Conservation (phyloP, 139 green algal genomes). For the Monoraphidium neglectum region DNA sequence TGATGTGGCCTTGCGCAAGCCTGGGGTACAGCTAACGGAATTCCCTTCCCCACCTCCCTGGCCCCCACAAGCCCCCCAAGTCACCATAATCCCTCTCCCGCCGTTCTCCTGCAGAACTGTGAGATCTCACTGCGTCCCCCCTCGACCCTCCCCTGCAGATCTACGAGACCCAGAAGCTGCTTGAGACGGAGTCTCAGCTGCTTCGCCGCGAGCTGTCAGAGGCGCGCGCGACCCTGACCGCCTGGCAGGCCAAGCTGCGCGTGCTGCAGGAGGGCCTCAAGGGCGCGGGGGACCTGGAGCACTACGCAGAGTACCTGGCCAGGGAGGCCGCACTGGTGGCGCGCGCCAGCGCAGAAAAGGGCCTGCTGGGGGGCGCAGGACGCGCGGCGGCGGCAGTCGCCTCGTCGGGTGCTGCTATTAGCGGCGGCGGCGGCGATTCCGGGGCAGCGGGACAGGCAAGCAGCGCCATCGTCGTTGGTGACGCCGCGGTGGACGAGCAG, state of each 20-base stretch:
- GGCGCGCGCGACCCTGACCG: conserved; percentile 8
- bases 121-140: not conserved
- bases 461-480: no score
- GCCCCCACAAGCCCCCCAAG: no score
- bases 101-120: not conserved
- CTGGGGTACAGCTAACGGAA: no score
- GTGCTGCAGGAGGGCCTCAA: conserved; percentile 30
- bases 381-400: no score
- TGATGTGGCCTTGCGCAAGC: no score
- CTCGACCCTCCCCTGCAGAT: conserved; percentile 22
- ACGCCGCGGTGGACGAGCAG: no score
- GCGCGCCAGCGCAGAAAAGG: no score
- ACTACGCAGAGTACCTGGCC: conserved; percentile 35
- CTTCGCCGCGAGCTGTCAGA: conserved; percentile 4
- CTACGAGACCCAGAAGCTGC: conserved; percentile 37
- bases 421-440: no score
- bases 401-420: no score
- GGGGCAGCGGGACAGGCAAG: no score
- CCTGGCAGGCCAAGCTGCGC: conserved; percentile 26
- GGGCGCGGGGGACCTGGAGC: conserved; percentile 47
- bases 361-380: no score
- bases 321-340: conserved; percentile 14
- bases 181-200: conserved; percentile 20
- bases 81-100: not conserved
- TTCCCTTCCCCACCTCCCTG: no score